These are phyloP conservation scores for Apocynum venetum DNA, from an alignment of 257 asterid species.

Conservation along the genomic window DNA sequence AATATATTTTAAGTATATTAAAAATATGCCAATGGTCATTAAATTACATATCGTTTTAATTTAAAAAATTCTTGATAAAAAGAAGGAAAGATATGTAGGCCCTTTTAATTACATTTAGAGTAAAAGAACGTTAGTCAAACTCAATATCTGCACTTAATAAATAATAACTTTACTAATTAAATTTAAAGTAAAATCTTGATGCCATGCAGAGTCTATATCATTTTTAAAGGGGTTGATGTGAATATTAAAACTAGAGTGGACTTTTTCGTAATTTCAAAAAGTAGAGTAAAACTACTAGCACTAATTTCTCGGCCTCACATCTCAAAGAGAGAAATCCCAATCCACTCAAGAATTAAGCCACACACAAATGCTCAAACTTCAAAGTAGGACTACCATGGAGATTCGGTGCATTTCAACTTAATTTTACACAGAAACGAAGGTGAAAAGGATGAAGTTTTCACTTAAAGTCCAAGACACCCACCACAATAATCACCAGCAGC, in stretches of 20 bases:
- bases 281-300: too few species aligned
- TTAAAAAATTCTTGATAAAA: too few species aligned
- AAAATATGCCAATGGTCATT: too few species aligned
- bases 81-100: too few species aligned
- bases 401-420: neutral
- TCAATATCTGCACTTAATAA: too few species aligned
- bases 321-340: neutral
- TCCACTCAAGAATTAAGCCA: neutral
- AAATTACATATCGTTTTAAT: too few species aligned
- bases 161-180: too few species aligned
- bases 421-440: neutral
- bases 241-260: neutral
- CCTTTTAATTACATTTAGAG: too few species aligned
- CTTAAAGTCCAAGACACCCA: slow-evolving; percentile 52
- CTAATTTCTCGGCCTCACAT: neutral
- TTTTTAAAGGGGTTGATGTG: neutral
- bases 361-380: neutral
- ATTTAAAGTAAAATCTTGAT: too few species aligned
- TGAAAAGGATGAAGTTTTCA: slow-evolving; percentile 58
- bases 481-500: slow-evolving; percentile 23
- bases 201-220: too few species aligned
- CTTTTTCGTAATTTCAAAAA: neutral
- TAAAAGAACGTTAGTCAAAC: too few species aligned
- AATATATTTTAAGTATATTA: too few species aligned
- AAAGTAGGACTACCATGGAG: neutral